Base-by-base conservation (phyloP, 805 yeast species). In the Suhomyces canberraensis region DNA sequence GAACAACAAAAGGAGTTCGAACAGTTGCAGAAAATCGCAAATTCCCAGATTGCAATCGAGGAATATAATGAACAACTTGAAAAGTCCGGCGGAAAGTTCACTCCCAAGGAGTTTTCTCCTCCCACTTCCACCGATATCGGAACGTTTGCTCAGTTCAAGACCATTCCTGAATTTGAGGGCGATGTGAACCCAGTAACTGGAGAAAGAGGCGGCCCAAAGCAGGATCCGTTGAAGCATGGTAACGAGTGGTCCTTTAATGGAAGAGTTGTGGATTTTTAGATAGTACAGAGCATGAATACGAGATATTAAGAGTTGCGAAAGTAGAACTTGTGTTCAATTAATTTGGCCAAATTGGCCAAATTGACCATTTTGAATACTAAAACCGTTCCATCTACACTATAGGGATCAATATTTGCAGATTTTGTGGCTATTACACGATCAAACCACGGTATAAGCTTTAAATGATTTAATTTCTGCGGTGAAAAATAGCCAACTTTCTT, bases 171-270 rank as follows among this genome's bases (percentile, higher is more conserved):
- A 54, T 93, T 93, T 56, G 96, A 90, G 61, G 98, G 98, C 1
- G 90, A 89, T 44, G 79, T 73, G 13, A 93, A 93, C 56, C 98
- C 98, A 0, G 75, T 69, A 40, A 93, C 98, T 1, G 98, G 98
- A 3, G 98, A 93, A 62, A 71, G 83, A 16, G 96, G 96, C 32
- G 98, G 98, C 0, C 98, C 98, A 17, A 93, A 93, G 54, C 98
- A 93, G 60, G 97, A 93, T 54, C 98, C 98, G 0, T 71, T 88
- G 45, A 78, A 80, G 51, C 91, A 87, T 51, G 89, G 89, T 13
- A 61, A 60, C 34, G 98, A 90, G 51, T 93, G 95, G 78, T 82
- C 96, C 7, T 93, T 83, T 60, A 91, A 93, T 54, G 98, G 98
- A 0, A 77, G 98, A 56, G 96, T 88, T 20, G 91, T 98, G 2